Base-by-base conservation (phyloP, 176 grass and related monocot species). In the Hordeum vulgare region DNA sequence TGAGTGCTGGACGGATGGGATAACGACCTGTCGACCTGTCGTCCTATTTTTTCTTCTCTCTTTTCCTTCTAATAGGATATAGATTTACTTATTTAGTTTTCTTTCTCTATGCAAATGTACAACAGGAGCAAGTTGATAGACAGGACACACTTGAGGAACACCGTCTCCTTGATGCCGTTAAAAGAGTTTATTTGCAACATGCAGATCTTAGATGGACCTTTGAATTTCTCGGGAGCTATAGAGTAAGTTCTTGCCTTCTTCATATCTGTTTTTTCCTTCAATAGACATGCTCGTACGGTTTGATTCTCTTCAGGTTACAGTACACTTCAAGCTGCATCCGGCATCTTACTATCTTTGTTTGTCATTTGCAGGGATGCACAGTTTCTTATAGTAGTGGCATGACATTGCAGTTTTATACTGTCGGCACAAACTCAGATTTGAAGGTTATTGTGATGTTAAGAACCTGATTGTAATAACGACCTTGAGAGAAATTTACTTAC, bases 61-160 rank as follows among this genome's bases (percentile, higher is more conserved):
- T n/a, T n/a, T n/a, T n/a, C n/a, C n/a, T n/a, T n/a, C n/a, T n/a
- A n/a, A n/a, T n/a, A n/a, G n/a, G n/a, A n/a, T n/a, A n/a, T n/a
- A n/a, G n/a, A n/a, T n/a, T n/a, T n/a, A n/a, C n/a, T n/a, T n/a
- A n/a, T n/a, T n/a, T 85, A 85, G 69, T 29, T 59, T n/a, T 7
- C 17, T 61, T 44, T 49, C 6, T 79, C 49, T 80, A 42, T 29
- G 62, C 15, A 7, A 75, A 40, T 80, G 59, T 26, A 59, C 54
- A 73, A 89, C 28, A 85, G 87, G 81, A 89, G 49, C 87, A 89
- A 80, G 47, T 89, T 80, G 76, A 89, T 85, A 80, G 78, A 78
- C 81, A 47, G 18, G 14, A n/a, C n/a, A n/a, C n/a, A n/a, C n/a
- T n/a, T n/a, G n/a, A n/a, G n/a, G n/a, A n/a, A n/a, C n/a, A n/a